phyloP scores from a whole-genome alignment of 805 yeast species.

The Teunomyces kruisii region DNA sequence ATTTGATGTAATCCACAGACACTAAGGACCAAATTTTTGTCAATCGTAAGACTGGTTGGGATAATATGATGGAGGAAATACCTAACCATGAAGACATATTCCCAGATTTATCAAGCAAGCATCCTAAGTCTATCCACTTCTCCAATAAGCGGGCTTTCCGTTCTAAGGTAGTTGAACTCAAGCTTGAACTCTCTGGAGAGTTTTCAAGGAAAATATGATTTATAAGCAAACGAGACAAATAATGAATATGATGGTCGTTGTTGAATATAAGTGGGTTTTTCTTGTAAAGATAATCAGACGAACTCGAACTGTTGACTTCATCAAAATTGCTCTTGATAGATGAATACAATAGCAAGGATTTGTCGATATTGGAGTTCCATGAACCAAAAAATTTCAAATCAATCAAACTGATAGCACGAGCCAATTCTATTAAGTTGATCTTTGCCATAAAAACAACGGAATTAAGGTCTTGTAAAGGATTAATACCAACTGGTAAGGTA shows the following conservation, averaged over 20 bases:
- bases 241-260: slow-evolving; percentile 65
- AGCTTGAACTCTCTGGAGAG: slow-evolving; percentile 10
- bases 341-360: slow-evolving; percentile 65
- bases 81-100: slow-evolving; percentile 96
- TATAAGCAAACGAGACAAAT: slow-evolving; percentile 66
- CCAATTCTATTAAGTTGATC: slow-evolving; percentile 52
- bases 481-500: slow-evolving; percentile 7
- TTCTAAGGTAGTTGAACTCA: slow-evolving; percentile 23
- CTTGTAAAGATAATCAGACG: slow-evolving; percentile 40
- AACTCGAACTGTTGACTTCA: slow-evolving; percentile 1
- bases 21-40: slow-evolving; percentile 74
- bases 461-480: slow-evolving; percentile 30
- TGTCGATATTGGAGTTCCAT: slow-evolving; percentile 83
- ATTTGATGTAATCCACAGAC: slow-evolving; percentile 54
- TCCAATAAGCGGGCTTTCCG: slow-evolving; percentile 65
- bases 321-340: slow-evolving; percentile 28
- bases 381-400: slow-evolving; percentile 60
- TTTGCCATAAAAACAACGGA: slow-evolving; percentile 53
- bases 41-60: slow-evolving; percentile 77
- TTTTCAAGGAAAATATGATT: slow-evolving; percentile 65
- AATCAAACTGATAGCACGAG: slow-evolving; percentile 63
- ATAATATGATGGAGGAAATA: slow-evolving; percentile 77
- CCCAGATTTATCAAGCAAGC: slow-evolving; percentile 72
- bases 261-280: slow-evolving; percentile 79
- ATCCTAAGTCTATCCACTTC: slow-evolving; percentile 86